phyloP scores from a whole-genome alignment of 305 asterid genomes.

The Lippia alba region DNA sequence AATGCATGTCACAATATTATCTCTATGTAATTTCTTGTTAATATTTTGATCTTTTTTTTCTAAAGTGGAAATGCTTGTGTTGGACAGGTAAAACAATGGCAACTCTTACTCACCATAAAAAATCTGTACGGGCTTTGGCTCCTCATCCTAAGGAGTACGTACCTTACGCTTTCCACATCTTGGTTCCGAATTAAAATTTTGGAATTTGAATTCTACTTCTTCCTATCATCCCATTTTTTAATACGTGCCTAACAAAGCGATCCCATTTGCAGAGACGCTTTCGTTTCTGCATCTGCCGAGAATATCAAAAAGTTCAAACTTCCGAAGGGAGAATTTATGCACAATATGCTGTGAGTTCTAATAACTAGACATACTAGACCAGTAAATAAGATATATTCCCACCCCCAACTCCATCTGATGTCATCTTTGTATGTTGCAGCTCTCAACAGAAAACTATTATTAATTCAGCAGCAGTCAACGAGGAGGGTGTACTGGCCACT shows the following conservation, averaged over 20 bases:
- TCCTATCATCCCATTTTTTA: conserved; percentile 1
- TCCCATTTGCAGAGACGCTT: conserved; percentile 66
- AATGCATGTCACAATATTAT: conserved; percentile 23
- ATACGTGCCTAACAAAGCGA: conserved; percentile 23
- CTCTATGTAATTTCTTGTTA: conserved; percentile 7
- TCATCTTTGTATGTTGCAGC: conserved; percentile 45
- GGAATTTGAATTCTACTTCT: conserved; percentile 12
- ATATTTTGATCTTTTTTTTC: conserved; percentile 26
- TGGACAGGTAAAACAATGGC: conserved; percentile 84
- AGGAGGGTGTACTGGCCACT: conserved; percentile 90
- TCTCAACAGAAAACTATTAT: conserved; percentile 97
- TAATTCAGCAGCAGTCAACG: conserved; percentile 88
- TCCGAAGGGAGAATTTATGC: conserved; percentile 96
- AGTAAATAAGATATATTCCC: conserved; percentile 7
- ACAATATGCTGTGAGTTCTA: conserved; percentile 95
- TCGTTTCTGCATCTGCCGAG: conserved; percentile 99
- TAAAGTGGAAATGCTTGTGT: conserved; percentile 34
- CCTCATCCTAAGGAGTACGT: conserved; percentile 86
- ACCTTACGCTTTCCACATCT: conserved; percentile 16
- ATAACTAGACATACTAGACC: neutral
- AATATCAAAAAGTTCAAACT: conserved; percentile 88
- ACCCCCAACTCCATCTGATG: conserved; percentile 15
- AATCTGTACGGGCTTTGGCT: conserved; percentile 98
- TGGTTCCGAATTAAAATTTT: conserved; percentile 13
- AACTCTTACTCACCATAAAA: conserved; percentile 96